Evolutionary conservation across 768 basidiomycete species (phyloP), one percentile per base, ranked within the genome.

Genomic region (Rhodotorula graminis): DNA sequence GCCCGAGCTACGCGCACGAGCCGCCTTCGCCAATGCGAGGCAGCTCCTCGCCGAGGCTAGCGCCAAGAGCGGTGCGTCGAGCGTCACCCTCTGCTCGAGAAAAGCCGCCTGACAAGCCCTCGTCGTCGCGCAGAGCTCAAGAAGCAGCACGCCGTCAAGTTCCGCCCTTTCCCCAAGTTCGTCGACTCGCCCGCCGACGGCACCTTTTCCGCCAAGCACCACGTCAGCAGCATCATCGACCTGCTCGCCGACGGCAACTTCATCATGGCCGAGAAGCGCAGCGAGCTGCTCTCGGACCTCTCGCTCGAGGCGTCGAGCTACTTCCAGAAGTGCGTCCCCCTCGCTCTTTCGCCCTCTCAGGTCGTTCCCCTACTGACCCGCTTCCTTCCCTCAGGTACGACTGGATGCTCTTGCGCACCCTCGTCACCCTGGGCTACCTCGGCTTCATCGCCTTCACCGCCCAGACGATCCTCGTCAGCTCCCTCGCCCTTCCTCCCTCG

Each of bases 31-130:
- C 33, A 92, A 92, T 78, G 86, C 89, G 0, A 84, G 87, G 81
- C 87, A 69, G 56, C 84, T 92, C 37, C 72, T 91, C 52, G 90
- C 92, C 70, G 90, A 92, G 76, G 92, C 90, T 79, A 83, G 84
- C 49, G 82, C 89, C 29, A 92, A 92, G 77, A 88, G 91, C 72
- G 86, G 91, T 90, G 70, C 33, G 85, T 76, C 31, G 47, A n/a
- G n/a, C n/a, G n/a, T n/a, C n/a, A n/a, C n/a, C n/a, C n/a, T n/a
- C n/a, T n/a, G n/a, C n/a, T n/a, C n/a, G n/a, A n/a, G n/a, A n/a
- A n/a, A n/a, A n/a, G n/a, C n/a, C n/a, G n/a, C n/a, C n/a, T n/a
- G n/a, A n/a, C n/a, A n/a, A n/a, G n/a, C n/a, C n/a, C n/a, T n/a
- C n/a, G n/a, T 37, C 37, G 37, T 37, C 37, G 9, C 37, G 15